phyloP scores from a whole-genome alignment of 352 stramenopile genomes.

The Phytophthora vignae region DNA sequence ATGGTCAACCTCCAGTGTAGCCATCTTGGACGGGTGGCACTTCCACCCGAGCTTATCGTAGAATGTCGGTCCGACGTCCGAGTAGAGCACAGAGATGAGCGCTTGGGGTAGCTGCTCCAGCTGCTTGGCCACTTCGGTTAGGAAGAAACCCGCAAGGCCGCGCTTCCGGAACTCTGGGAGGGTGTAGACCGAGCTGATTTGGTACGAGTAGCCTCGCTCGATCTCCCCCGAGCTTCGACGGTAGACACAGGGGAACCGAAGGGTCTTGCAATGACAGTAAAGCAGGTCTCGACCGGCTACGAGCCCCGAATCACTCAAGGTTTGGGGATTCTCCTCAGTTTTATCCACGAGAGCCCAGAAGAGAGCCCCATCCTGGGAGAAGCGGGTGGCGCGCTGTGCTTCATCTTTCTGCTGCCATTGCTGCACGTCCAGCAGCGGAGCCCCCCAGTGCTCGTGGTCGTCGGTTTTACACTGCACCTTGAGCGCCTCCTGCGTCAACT shows the following conservation, averaged over 20 bases:
- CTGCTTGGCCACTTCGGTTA: conserved; percentile 38
- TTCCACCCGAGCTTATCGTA: conserved; percentile 67
- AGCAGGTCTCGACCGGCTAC: conserved; percentile 37
- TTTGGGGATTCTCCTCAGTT: conserved; percentile 14
- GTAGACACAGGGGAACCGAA: conserved; percentile 55
- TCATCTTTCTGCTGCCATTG: conserved; percentile 60
- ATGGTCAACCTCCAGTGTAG: conserved; percentile 37
- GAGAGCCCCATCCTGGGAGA: conserved; percentile 52
- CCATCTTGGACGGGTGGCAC: conserved; percentile 44
- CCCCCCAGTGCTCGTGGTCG: conserved; percentile 60
- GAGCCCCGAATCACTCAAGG: conserved; percentile 28
- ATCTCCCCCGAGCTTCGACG: conserved; percentile 39
- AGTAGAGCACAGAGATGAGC: conserved; percentile 57
- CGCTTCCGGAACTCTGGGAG: conserved; percentile 48
- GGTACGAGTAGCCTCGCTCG: conserved; percentile 50
- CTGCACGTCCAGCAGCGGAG: conserved; percentile 38
- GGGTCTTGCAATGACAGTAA: conserved; percentile 60
- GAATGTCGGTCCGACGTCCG: conserved; percentile 59
- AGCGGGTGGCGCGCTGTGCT: conserved; percentile 49
- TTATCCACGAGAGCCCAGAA: conserved; percentile 67
- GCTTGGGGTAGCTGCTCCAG: conserved; percentile 36
- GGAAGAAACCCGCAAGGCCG: conserved; percentile 55
- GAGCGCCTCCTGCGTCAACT: conserved; percentile 58
- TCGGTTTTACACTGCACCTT: conserved; percentile 65
- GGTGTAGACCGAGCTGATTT: conserved; percentile 69